Conservation (phyloP, 768 basidiomycete genomes). For the Chalciporus sphaerocephalus region DNA sequence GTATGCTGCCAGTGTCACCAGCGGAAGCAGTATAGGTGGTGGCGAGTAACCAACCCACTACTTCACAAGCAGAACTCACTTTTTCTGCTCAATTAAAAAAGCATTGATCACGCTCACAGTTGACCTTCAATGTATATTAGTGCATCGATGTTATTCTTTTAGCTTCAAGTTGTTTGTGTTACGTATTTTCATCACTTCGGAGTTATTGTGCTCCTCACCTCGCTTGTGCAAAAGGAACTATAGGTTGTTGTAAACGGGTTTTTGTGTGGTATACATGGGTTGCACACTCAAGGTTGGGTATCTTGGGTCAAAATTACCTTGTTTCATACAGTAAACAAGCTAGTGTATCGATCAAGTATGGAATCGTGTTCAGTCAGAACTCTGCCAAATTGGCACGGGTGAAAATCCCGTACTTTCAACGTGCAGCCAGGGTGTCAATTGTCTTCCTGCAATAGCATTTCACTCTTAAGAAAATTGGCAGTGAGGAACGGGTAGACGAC, state of each 20-base stretch:
- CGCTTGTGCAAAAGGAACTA: background rate
- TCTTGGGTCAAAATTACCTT: no score
- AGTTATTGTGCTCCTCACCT: background rate
- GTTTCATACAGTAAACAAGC: no score
- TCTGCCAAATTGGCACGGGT: no score
- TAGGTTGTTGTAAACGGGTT: background rate
- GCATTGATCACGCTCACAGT: background rate
- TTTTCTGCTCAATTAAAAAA: background rate
- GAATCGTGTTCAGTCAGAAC: no score
- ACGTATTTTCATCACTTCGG: background rate
- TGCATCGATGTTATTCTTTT: background rate
- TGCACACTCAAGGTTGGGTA: no score
- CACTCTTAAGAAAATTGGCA: no score
- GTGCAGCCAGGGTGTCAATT: no score
- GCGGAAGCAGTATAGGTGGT: conserved; percentile 31
- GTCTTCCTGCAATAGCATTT: no score
- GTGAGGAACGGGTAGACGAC: no score
- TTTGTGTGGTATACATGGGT: background rate
- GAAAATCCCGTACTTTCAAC: no score
- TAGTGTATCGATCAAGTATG: no score
- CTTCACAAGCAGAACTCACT: background rate
- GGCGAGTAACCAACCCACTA: conserved; percentile 17
- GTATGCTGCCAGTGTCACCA: conserved; percentile 39
- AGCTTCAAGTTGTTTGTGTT: no score
- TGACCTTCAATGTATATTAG: background rate